Percentiles rank a stretch among this genome's conserved stretches.
Conservation (phyloP, 495 filamentous ascomycete genomes). For the Talaromyces thailandensis region DNA sequence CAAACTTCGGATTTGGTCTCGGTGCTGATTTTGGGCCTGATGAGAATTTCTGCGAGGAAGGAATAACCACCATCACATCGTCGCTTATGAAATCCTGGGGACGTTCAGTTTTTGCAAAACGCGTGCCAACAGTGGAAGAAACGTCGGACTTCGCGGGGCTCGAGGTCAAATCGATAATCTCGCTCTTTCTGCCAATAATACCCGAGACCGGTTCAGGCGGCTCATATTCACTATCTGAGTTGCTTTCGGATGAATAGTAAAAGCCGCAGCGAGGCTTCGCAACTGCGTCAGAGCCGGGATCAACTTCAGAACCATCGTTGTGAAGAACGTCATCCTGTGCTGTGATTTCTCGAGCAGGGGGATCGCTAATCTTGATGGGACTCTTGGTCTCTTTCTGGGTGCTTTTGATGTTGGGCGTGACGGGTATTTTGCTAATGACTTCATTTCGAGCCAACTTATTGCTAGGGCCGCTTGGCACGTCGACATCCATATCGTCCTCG, state of each 20-base stretch:
- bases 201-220: not conserved
- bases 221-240: constrained; percentile 12
- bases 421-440: not conserved
- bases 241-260: constrained; percentile 14
- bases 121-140: constrained; percentile 13
- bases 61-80: not conserved
- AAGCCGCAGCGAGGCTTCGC: not conserved
- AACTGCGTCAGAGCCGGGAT: not conserved
- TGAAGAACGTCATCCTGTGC: not conserved
- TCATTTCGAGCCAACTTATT: not conserved
- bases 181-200: not conserved
- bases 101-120: constrained; percentile 16
- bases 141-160: constrained; percentile 18
- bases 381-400: too few species aligned
- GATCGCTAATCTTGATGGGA: not conserved
- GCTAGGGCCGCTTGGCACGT: constrained; percentile 15
- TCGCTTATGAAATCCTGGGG: constrained; percentile 5
- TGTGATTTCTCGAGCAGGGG: not conserved
- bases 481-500: constrained; percentile 19
- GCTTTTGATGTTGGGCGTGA: not conserved
- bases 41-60: not conserved
- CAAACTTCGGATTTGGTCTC: not conserved
- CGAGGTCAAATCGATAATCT: constrained; percentile 23
- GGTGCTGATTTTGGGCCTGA: not conserved
- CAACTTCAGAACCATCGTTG: not conserved